Percentiles rank a stretch among this genome's conserved stretches.
Conservation (phyloP, 495 filamentous ascomycete genomes). For the Clavariopsis aquatica region DNA sequence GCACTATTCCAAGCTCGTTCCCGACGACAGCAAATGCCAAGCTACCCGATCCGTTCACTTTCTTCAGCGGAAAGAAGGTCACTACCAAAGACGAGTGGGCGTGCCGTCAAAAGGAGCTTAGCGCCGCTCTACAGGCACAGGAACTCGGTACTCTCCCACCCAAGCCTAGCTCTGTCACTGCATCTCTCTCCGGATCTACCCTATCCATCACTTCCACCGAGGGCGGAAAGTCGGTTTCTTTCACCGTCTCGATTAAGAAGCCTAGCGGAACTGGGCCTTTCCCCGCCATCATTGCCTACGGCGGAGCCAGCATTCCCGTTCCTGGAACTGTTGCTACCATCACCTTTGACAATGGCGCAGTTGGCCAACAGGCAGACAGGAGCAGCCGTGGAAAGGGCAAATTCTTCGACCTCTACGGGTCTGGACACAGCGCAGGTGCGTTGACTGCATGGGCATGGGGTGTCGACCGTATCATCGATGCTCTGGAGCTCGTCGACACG, state of each 20-base stretch:
- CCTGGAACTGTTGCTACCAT: slow-evolving; percentile 49
- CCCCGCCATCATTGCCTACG: slow-evolving; percentile 52
- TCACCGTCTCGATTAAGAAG: slow-evolving; percentile 34
- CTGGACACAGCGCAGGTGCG: slow-evolving; percentile 43
- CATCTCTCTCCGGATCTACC: slow-evolving; percentile 24
- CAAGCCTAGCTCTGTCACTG: slow-evolving; percentile 48
- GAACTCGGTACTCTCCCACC: slow-evolving; percentile 55
- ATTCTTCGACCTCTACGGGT: slow-evolving; percentile 54
- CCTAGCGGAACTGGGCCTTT: slow-evolving; percentile 41
- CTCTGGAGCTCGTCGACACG: slow-evolving; percentile 46
- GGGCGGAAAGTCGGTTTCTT: slow-evolving; percentile 32
- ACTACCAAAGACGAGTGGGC: slow-evolving; percentile 52
- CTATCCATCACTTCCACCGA: slow-evolving; percentile 30
- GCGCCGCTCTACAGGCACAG: slow-evolving; percentile 54
- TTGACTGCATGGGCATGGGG: slow-evolving; percentile 55
- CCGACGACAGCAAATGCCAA: slow-evolving; percentile 24
- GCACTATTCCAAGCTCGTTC: slow-evolving; percentile 27
- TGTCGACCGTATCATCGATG: slow-evolving; percentile 52
- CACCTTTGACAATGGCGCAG: slow-evolving; percentile 42
- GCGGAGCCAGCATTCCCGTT: slow-evolving; percentile 45
- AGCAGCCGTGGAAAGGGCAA: slow-evolving; percentile 43
- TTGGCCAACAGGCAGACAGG: slow-evolving; percentile 28
- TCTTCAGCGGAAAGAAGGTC: slow-evolving; percentile 49
- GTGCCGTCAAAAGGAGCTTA: slow-evolving; percentile 55
- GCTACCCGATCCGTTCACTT: slow-evolving; percentile 58